Base-by-base conservation (phyloP, 1,139 yeast genomes). In the Pichia sp. region DNA sequence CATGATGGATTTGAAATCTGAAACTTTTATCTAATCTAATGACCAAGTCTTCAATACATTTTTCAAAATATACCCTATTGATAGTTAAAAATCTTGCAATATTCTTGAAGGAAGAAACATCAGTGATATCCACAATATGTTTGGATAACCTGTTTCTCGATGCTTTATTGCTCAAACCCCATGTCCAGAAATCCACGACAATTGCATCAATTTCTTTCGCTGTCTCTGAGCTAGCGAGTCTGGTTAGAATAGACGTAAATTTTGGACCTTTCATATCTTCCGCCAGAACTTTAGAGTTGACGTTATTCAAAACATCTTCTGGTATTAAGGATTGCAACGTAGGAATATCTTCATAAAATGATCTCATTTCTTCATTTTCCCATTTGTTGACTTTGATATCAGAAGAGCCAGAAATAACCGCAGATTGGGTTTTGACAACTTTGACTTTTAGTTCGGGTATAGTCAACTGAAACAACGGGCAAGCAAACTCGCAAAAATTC, bases 21-120 rank as follows among this genome's bases (percentile, higher is more conserved):
- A 85, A 75, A 2, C 81, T 79, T 34, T 64, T 64, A 55, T 84
- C 90, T 43, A 85, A 64, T 43, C 72, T 69, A 0, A 67, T 71
- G 5, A 81, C 62, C 27, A 87, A 64, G 23, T 80, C 81, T 1
- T 69, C 72, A n/a, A 73, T 72, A 9, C 85, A 58, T 16, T 74
- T 80, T 3, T 72, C 67, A 47, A 84, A 66, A 33, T 67, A 61
- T 1, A 63, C 65, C 38, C 71, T 67, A 52, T 80, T 75, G 9
- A 79, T 73, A 27, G 84, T 85, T 40, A 87, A 64, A 58, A 87
- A 84, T 47, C 95, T 71, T 1, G 85, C 77, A 60, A 77, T 83
- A 45, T 68, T 71, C 47, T 65, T 70, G 29, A 72, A 63, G 48
- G 68, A 73, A 8, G 68, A 65, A 41, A 72, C 59, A 39, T 73